Base-by-base conservation (phyloP, 768 basidiomycete genomes). In the Plicaturopsis crispa region DNA sequence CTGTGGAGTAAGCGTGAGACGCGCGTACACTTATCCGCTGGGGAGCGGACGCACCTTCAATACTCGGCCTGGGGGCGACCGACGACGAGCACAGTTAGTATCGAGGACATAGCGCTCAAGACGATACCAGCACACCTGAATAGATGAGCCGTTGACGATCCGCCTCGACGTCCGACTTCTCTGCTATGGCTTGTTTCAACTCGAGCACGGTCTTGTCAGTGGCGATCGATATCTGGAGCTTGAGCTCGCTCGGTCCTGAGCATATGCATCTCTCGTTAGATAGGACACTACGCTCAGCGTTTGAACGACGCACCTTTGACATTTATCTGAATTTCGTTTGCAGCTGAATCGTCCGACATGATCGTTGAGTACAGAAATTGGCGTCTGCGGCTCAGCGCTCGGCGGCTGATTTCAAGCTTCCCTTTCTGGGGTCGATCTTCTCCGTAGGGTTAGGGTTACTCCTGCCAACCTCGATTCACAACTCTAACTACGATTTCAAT, bases 101-200 rank as follows among this genome's bases (percentile, higher is more conserved):
- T 20, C 4, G 24, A 39, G 18, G 31, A 33, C 14, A 20, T 6
- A 12, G 28, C 11, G 18, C n/a, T n/a, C n/a, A n/a, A n/a, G 10
- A 28, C 14, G 26, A 28, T 28, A 28, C 26, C 8, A 28, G 8
- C 26, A 28, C 16, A 75, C 92, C 94, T 24, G 86, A 87, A 60
- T 93, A 98, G 48, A 98, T 98, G 45, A 98, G 66, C 24, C 94
- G 65, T 58, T 96, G 93, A 36, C 86, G 66, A 36, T 88, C 89
- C 11, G 88, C 86, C 47, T 80, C 76, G 18, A 94, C 88, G 51
- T 91, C 80, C 2, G 84, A 82, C 64, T 88, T 79, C 20, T 67
- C 79, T 6, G 91, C 84, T 62, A 99, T 88, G 22, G 80, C 80
- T 43, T 80, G 73, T 70, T 99, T 99, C 54, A 99, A 80, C 46